A percentile compares a stretch with the other conserved stretches of the same genome.
These are phyloP conservation scores for Canariomyces notabilis DNA, from an alignment of 2,329 filamentous ascomycete genomes.

Conservation along the genomic window DNA sequence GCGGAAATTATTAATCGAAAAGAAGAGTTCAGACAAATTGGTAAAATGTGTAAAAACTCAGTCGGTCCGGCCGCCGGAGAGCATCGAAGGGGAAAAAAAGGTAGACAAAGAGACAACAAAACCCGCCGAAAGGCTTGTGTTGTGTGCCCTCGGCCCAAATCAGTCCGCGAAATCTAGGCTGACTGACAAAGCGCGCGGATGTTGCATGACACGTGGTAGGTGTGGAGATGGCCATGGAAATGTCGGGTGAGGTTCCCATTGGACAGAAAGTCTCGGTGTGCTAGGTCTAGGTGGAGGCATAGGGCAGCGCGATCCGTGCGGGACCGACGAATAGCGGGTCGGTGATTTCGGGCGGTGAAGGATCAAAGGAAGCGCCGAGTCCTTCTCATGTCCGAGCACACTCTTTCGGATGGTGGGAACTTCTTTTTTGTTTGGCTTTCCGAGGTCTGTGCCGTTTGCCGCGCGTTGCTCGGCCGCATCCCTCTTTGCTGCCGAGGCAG, in stretches of 20 bases:
- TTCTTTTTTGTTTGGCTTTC: neutral
- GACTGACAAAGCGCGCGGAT: neutral
- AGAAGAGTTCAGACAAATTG: neutral
- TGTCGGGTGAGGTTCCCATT: no score
- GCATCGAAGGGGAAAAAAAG: neutral
- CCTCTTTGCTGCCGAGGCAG: neutral
- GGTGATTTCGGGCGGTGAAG: no score
- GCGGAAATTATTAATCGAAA: no score
- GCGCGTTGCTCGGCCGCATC: neutral
- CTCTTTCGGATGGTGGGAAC: neutral
- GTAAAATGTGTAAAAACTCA: neutral
- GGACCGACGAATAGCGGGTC: no score
- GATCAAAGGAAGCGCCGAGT: no score
- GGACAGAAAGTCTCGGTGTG: neutral
- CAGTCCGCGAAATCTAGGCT: neutral
- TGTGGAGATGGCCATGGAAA: no score
- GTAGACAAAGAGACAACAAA: neutral
- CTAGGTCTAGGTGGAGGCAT: neutral
- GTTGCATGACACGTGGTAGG: no score
- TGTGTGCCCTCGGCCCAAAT: neutral
- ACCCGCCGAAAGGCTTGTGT: no score
- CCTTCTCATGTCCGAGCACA: no score
- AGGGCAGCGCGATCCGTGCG: no score
- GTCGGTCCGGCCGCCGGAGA: neutral
- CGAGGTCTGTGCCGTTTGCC: neutral